Evolutionary conservation across 306 rosid genomes (phyloP), one percentile per base, ranked within the genome.

Genomic region (Sophora flavescens): DNA sequence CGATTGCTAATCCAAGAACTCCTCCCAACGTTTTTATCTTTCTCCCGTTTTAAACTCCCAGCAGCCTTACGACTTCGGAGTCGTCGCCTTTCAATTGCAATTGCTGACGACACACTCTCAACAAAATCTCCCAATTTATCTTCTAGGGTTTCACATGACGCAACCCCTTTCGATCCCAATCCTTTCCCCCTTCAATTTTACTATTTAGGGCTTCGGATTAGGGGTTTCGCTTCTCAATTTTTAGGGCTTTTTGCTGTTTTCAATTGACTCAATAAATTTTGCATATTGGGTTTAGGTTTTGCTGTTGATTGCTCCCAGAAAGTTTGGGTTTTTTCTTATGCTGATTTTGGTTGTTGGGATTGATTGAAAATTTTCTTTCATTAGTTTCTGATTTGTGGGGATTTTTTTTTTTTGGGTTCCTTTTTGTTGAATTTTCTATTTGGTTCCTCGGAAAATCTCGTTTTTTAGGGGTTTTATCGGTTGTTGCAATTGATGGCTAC

Each of bases 81-180:
- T 70, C 70, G 42, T 68, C 54, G 69, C 36, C 35, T 4, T 71
- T 68, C 70, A 28, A 70, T 68, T 78, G 73, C 70, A 28, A 70
- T 68, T 78, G 73, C 62, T 72, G 80, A 84, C 83, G 81, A 53
- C 76, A 73, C 77, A 72, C 50, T 52, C 71, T 72, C 71, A 75
- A 44, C 62, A 69, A 76, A 26, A 63, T 70, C 75, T 64, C 80
- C 35, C 71, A 67, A 67, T 75, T 76, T 44, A 32, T 75, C 80
- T 30, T 50, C 63, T 86, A 86, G 91, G 91, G 94, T 87, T 87
- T 86, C 86, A 35, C 53, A 45, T 51, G 47, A 15, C 32, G 68
- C 61, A 7, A 67, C 32, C 72, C 72, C n/a, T 17, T 45, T 11
- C 52, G 82, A 71, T 85, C 87, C 80, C 67, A 38, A 48, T 44